These are phyloP conservation scores for Phytophthora pini DNA, from an alignment of 352 stramenopile species.

Conservation along the genomic window DNA sequence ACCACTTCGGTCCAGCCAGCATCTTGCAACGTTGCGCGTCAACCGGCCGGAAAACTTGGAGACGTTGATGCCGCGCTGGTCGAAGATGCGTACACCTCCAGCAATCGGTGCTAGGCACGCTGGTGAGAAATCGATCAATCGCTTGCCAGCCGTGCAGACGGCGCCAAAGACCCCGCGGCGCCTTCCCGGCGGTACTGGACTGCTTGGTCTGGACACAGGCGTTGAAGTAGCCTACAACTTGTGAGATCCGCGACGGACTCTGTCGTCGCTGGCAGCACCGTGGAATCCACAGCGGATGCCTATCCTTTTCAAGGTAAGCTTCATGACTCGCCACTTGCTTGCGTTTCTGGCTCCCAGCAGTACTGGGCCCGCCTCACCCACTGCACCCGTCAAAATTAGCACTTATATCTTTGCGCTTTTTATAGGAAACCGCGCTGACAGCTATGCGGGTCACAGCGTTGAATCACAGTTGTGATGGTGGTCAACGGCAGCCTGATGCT, in stretches of 20 bases:
- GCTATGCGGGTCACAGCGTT: background rate
- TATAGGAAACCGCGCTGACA: constrained; percentile 16
- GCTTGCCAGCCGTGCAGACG: background rate
- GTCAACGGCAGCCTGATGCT: constrained; percentile 35
- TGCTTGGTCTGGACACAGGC: constrained; percentile 4
- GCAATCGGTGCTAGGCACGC: background rate
- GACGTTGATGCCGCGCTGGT: background rate
- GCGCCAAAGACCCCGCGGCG: constrained; percentile 4
- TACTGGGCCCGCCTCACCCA: background rate
- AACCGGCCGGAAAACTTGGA: background rate
- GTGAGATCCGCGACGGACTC: too few relatives aligned
- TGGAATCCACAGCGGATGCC: background rate
- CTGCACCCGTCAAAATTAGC: constrained; percentile 19
- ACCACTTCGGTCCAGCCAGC: background rate
- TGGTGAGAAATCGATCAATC: constrained; percentile 2
- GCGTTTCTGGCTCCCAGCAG: background rate
- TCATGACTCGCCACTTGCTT: background rate
- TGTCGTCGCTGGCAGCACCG: too few relatives aligned
- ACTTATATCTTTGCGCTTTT: constrained; percentile 5
- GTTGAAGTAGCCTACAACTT: background rate
- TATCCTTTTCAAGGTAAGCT: background rate
- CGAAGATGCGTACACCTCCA: background rate
- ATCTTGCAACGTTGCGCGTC: background rate
- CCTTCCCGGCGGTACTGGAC: constrained; percentile 22
- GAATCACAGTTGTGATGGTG: constrained; percentile 19